Evolutionary conservation across 2,329 filamentous ascomycete species (phyloP), one percentile per base, ranked within the genome.

Genomic region (Teratosphaeria pseudoeucalypti): DNA sequence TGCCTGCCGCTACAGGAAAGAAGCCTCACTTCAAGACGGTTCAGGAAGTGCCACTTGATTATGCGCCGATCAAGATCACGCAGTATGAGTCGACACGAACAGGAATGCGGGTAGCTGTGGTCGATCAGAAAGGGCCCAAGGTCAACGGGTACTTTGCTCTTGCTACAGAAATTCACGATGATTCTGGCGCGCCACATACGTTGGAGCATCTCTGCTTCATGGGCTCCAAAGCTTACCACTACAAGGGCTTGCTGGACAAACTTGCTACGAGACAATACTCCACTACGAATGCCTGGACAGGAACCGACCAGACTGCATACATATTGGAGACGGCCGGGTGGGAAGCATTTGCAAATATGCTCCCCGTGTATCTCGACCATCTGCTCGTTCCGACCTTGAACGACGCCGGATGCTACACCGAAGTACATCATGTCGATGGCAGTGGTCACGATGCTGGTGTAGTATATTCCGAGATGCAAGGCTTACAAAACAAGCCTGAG

Each of bases 391-490:
- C 94, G 0, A 96, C 90, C 7, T 79, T 99, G 62, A 97, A 92
- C 0, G 92, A 99, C 73, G 88, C 92, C 59, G 90, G 85, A 11
- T 96, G 95, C 72, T 87, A 92, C 65, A 99, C 94, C 2, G 94
- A 99, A 74, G 94, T 99, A 1, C 91, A 96, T 77, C 94, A 99
- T 72, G 84, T 99, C 58, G 90, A 99, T 71, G 92, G 90, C 16
- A 85, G 89, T 65, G 94, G 94, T 59, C 88, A 97, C 64, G 94
- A 99, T 80, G 94, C 94, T 52, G 94, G 78, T 68, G 69, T 70
- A 7, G 94, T 99, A 9, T 99, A 99, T 75, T 96, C 92, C 0
- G 94, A 99, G 75, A 99, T 99, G 94, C 94, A 99, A 75, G 94
- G 87, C 27, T 85, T 96, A 2, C 89, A 97, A 71, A 95, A 95